These are phyloP conservation scores for Scenedesmus sp. DNA, from an alignment of 163 green algal species.

Conservation along the genomic window DNA sequence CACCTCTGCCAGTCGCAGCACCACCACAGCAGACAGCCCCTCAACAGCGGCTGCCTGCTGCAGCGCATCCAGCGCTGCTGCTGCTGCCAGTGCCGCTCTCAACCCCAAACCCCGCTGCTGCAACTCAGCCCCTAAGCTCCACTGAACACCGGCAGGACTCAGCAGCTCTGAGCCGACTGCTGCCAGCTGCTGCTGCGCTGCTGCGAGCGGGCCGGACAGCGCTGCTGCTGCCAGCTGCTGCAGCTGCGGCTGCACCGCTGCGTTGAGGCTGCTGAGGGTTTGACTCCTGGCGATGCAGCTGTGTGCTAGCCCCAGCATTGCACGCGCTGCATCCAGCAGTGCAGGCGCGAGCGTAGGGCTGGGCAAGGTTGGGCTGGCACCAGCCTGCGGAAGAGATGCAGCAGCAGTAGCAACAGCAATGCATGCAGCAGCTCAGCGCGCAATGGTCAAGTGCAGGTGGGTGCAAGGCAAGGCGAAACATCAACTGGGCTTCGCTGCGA, in stretches of 20 bases:
- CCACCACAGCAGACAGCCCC: slow-evolving; percentile 63
- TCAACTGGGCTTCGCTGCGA: no score
- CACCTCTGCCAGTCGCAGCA: slow-evolving; percentile 70
- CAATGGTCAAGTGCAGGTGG: no score
- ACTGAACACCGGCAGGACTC: slow-evolving; percentile 41
- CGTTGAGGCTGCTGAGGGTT: slow-evolving; percentile 12
- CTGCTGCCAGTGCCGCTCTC: slow-evolving; percentile 61
- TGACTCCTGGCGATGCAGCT: slow-evolving; percentile 56
- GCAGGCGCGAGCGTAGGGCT: slow-evolving; percentile 64
- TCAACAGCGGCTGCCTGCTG: slow-evolving; percentile 67
- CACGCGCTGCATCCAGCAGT: slow-evolving; percentile 60
- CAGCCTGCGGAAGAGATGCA: not conserved
- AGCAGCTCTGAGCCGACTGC: slow-evolving; percentile 36
- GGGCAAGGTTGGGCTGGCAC: not conserved
- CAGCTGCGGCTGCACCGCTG: not conserved
- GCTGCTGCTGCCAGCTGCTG: slow-evolving; percentile 61
- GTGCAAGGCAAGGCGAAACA: no score
- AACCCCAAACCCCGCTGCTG: slow-evolving; percentile 40
- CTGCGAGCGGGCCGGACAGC: slow-evolving; percentile 12
- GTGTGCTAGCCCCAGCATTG: slow-evolving; percentile 62
- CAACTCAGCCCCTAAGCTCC: not conserved
- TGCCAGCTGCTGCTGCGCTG: slow-evolving; percentile 35
- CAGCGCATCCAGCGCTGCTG: slow-evolving; percentile 61
- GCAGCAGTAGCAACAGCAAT: not conserved
- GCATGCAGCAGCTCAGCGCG: not conserved